Evolutionary conservation across 306 rosid genomes (phyloP), one percentile per base, ranked within the genome.

Genomic region (Vicia sativa): DNA sequence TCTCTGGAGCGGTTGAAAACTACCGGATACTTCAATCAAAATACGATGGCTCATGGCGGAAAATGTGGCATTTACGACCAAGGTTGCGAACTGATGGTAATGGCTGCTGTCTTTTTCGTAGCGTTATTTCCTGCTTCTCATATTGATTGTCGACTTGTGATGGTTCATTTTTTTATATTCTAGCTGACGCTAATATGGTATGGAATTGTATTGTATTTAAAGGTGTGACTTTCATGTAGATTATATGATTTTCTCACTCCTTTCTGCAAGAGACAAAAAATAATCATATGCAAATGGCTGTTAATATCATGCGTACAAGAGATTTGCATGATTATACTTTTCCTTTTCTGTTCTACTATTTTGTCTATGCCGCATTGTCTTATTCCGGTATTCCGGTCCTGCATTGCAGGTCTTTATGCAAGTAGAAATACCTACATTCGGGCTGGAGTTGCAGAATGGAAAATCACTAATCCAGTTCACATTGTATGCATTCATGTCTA

Each of bases 401-500:
- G 21, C 66, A 44, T 74, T 37, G 70, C 82, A 93, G 98, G 97
- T 67, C 83, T 93, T 69, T 93, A 90, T 79, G 96, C 87, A 66
- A 90, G 98, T 69, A 88, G 98, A 89, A 93, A 93, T 73, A 90
- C 97, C 72, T 93, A 93, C 74, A 88, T 93, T 67, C 96, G 95
- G 63, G 89, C 63, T 34, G 97, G 98, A 80, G 79, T 90, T 80
- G 95, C 98, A 25, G 96, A 93, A 70, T 93, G 97, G 98, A 90
- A 85, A 74, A 67, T 77, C 76, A 85, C 87, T 60, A 93, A 93
- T 83, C 98, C 97, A 9, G 95, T 93, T 73, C 97, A 93, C 41
- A 72, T 93, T 89, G 98, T 92, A 92, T 65, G 82, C 66, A 62
- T 28, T 26, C 72, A 19, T 65, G 43, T 70, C 55, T 49, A 56